Conservation (phyloP, 176 grass and related monocot genomes). For the Eleusine indica region DNA sequence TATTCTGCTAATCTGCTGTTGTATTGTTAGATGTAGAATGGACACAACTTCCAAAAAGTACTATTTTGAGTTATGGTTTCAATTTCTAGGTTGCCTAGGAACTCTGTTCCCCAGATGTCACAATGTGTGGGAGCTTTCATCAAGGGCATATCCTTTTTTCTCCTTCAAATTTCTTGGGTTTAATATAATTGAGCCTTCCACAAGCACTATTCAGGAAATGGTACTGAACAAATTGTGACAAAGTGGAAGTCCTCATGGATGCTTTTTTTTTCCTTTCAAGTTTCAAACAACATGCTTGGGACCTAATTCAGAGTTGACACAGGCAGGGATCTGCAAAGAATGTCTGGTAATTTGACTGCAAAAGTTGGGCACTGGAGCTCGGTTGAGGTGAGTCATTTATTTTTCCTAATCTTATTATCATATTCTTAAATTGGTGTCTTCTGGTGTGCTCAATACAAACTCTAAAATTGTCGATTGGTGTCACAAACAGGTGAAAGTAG, state of each 20-base stretch:
- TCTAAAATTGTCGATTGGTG: background rate
- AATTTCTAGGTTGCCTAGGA: background rate
- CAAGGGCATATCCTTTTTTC: no score
- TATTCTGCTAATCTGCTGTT: background rate
- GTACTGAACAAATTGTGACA: background rate
- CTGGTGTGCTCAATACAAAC: background rate
- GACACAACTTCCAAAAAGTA: background rate
- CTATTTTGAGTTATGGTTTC: background rate
- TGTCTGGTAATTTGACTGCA: slow-evolving; percentile 83
- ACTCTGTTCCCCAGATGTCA: no score
- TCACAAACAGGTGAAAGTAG: no score
- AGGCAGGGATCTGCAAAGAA: slow-evolving; percentile 98
- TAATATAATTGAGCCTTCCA: no score
- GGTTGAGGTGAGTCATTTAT: slow-evolving; percentile 60
- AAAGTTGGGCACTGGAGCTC: slow-evolving; percentile 79
- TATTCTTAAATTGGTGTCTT: slow-evolving; percentile 1
- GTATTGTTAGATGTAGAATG: background rate
- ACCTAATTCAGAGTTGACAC: slow-evolving; percentile 67
- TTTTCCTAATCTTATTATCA: slow-evolving; percentile 17
- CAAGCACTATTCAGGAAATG: background rate
- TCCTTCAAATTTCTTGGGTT: no score
- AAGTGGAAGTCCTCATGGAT: background rate
- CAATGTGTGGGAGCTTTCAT: no score
- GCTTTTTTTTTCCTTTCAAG: background rate
- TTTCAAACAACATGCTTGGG: slow-evolving; percentile 29